These are phyloP conservation scores for Neolecta irregularis DNA, from an alignment of 1,139 yeast species.

Conservation along the genomic window DNA sequence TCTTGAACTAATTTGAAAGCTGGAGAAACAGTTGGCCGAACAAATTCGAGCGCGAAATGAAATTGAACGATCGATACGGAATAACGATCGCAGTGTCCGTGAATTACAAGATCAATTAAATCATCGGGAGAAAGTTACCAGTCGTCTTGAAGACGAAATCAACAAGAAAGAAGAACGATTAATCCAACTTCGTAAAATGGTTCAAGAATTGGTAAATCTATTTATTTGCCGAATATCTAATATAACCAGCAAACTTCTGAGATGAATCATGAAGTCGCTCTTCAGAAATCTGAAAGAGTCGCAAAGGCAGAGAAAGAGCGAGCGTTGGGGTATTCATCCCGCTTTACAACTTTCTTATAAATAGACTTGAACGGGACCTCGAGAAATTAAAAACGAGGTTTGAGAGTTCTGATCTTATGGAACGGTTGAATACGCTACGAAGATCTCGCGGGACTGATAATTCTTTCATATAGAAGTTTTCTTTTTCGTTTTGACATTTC, in stretches of 20 bases:
- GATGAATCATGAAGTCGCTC: constrained; percentile 28
- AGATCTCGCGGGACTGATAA: too few relatives aligned
- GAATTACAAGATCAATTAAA: constrained; percentile 20
- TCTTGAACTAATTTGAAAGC: constrained; percentile 22
- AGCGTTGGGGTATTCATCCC: constrained; percentile 17
- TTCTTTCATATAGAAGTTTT: too few relatives aligned
- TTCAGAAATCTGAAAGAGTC: constrained; percentile 35
- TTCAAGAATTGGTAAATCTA: constrained; percentile 29
- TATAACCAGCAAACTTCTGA: constrained; percentile 33
- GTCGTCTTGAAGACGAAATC: constrained; percentile 22
- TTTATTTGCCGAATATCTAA: too few relatives aligned
- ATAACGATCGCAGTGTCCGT: constrained; percentile 21
- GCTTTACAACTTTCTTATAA: background rate
- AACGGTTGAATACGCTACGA: too few relatives aligned
- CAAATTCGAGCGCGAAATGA: constrained; percentile 23
- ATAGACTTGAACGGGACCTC: constrained; percentile 3
- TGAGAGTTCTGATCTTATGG: too few relatives aligned
- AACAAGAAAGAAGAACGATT: constrained; percentile 25
- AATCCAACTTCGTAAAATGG: constrained; percentile 25
- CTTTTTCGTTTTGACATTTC: too few relatives aligned
- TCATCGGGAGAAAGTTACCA: constrained; percentile 18
- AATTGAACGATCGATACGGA: constrained; percentile 24
- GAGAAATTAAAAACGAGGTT: constrained; percentile 3
- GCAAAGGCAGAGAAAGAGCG: constrained; percentile 40
- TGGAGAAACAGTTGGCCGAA: constrained; percentile 27